Percentiles rank a stretch among this genome's conserved stretches.
phyloP scores from a whole-genome alignment of 768 basidiomycete species.

The Lyophyllum decastes region DNA sequence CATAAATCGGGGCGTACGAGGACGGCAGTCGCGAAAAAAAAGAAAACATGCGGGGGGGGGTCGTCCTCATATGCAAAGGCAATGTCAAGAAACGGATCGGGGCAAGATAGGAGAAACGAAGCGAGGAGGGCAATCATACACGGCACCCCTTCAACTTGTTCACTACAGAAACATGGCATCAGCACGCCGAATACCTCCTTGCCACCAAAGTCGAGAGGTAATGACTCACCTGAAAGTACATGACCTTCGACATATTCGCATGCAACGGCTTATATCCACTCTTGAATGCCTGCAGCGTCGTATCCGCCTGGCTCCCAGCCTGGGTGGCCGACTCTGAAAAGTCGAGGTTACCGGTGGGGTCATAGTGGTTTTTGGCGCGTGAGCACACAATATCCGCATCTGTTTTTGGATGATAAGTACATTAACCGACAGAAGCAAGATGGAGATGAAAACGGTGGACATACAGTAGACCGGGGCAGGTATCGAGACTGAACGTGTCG shows the following conservation, averaged over 20 bases:
- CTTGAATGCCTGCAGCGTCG: slow-evolving; percentile 47
- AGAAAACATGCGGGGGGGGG: too few species aligned
- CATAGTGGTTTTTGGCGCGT: slow-evolving; percentile 64
- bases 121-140: too few species aligned
- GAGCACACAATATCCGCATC: slow-evolving; percentile 79
- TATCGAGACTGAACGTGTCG: slow-evolving; percentile 84
- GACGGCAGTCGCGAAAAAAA: too few species aligned
- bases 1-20: too few species aligned
- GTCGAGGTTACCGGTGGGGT: slow-evolving; percentile 49
- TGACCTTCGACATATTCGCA: slow-evolving; percentile 29
- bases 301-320: slow-evolving; percentile 33
- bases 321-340: slow-evolving; percentile 40
- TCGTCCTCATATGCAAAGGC: too few species aligned
- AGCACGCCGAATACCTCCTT: neutral
- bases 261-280: slow-evolving; percentile 49
- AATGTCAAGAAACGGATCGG: too few species aligned
- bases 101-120: too few species aligned
- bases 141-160: too few species aligned
- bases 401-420: slow-evolving; percentile 32
- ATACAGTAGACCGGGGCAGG: slow-evolving; percentile 85
- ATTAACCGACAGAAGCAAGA: neutral
- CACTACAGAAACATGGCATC: neutral
- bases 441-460: slow-evolving; percentile 17
- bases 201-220: neutral
- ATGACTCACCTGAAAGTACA: slow-evolving; percentile 43